A percentile compares a stretch with the other conserved stretches of the same genome.
These are phyloP conservation scores for Candida boleticola DNA, from an alignment of 805 yeast genomes.

Conservation along the genomic window DNA sequence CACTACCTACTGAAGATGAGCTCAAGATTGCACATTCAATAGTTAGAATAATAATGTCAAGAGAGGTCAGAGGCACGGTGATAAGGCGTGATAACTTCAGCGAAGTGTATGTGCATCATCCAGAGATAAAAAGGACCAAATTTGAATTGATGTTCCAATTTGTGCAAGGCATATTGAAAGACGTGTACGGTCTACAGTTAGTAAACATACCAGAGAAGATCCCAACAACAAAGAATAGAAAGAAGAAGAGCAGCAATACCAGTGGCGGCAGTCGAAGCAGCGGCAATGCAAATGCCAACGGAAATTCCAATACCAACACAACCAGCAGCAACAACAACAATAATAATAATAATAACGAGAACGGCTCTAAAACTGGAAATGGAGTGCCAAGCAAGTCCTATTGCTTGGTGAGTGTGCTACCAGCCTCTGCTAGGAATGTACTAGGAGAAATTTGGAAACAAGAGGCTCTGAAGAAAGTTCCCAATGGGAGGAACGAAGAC, in stretches of 20 bases:
- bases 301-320: neutral
- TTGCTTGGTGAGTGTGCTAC: constrained; percentile 20
- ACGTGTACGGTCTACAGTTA: constrained; percentile 27
- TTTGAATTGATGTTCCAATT: constrained; percentile 16
- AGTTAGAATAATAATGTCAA: constrained; percentile 16
- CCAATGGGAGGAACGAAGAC: constrained; percentile 8
- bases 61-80: constrained; percentile 19
- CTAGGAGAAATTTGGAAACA: constrained; percentile 26
- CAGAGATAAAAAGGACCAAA: constrained; percentile 3
- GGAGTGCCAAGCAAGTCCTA: constrained; percentile 11
- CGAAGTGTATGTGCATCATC: constrained; percentile 8
- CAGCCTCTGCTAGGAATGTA: constrained; percentile 15
- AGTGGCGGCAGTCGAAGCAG: neutral
- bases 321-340: neutral
- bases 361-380: neutral
- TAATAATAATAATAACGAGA: constrained; percentile 4
- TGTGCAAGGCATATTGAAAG: constrained; percentile 16
- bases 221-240: neutral
- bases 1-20: neutral
- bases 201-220: constrained; percentile 14
- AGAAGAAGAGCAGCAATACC: constrained; percentile 8
- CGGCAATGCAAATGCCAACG: neutral
- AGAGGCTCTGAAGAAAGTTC: constrained; percentile 2
- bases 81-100: constrained; percentile 23
- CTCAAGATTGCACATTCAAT: constrained; percentile 2